Conservation (phyloP, 1,284 basidiomycete species). For the Ustilago hordei region DNA sequence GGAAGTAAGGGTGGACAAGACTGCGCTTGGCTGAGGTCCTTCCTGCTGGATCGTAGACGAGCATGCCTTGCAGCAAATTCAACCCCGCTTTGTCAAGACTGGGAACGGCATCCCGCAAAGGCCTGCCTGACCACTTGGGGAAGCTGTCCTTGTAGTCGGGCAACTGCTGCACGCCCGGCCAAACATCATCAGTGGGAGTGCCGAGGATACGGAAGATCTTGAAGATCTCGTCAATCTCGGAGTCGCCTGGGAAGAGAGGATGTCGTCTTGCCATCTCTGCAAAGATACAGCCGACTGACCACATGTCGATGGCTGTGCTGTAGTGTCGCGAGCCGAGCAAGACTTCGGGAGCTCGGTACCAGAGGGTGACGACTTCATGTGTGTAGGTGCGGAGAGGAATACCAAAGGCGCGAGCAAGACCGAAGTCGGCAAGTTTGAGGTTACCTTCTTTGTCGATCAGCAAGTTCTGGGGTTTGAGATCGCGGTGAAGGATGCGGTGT, state of each 20-base stretch:
- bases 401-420: conserved; percentile 94
- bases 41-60: conserved; percentile 92
- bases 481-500: conserved; percentile 94
- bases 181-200: conserved; percentile 90
- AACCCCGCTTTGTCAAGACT: conserved; percentile 59
- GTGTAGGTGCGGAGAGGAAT: conserved; percentile 98
- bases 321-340: conserved; percentile 95
- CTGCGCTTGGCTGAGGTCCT: conserved; percentile 74
- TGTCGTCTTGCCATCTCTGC: conserved; percentile 92
- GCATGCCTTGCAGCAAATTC: conserved; percentile 75
- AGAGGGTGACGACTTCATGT: conserved; percentile 95
- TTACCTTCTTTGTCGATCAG: conserved; percentile 81
- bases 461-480: conserved; percentile 97
- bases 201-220: conserved; percentile 86
- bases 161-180: conserved; percentile 89
- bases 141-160: conserved; percentile 98
- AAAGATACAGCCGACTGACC: conserved; percentile 92
- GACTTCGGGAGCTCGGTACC: conserved; percentile 98
- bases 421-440: conserved; percentile 85
- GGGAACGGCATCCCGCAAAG: conserved; percentile 73
- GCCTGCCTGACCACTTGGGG: conserved; percentile 85
- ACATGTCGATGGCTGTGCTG: conserved; percentile 95
- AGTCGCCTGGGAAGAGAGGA: conserved; percentile 96
- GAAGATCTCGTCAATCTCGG: conserved; percentile 99
- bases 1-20: conserved; percentile 47